Base-by-base conservation (phyloP, 768 basidiomycete genomes). In the Paxillus ammoniavirescens region DNA sequence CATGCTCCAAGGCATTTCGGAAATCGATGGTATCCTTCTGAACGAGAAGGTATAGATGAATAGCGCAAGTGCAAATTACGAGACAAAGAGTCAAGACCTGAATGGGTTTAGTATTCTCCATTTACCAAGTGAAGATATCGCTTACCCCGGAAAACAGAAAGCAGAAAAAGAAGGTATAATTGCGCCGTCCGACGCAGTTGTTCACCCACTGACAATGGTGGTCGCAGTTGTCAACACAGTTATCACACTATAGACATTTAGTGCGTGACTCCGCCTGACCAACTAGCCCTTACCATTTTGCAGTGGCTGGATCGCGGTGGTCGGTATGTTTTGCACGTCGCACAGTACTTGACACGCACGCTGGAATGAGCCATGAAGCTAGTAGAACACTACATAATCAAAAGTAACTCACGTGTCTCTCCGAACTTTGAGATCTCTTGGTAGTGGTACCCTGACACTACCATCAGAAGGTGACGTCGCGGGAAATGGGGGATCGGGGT, bases 271-370 rank as follows among this genome's bases (percentile, higher is more conserved):
- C 37, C 17, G 21, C 35, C 4, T 31, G 3, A 4, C 0, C 3
- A 15, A 38, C 14, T 21, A 31, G 3, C 2, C 15, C 78, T 64
- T 61, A 92, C 93, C 83, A 97, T 82, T 68, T 94, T 92, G 69
- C 96, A 99, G 70, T 99, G 96, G 64, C 91, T 96, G 17, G 93
- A 89, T 57, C 96, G 77, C 4, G 96, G 96, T 7, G 96, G 93
- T 17, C 96, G 84, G 66, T 98, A 99, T 2, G 83, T 93, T 62
- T 83, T 82, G 71, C 96, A 99, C 12, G 94, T 98, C 31, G 87
- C 82, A 66, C 96, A 99, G 62, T 93, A 98, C 71, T 96, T 97
- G 52, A 93, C 88, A 9, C 89, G 85, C 35, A 96, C 90, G 28
- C 93, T 95, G 17, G 10, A 42, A 49, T 2, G 2, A 12, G 31